Percentiles rank a stretch among this genome's conserved stretches.
Conservation (phyloP, 1,284 basidiomycete species). For the Cryptococcus sp. region DNA sequence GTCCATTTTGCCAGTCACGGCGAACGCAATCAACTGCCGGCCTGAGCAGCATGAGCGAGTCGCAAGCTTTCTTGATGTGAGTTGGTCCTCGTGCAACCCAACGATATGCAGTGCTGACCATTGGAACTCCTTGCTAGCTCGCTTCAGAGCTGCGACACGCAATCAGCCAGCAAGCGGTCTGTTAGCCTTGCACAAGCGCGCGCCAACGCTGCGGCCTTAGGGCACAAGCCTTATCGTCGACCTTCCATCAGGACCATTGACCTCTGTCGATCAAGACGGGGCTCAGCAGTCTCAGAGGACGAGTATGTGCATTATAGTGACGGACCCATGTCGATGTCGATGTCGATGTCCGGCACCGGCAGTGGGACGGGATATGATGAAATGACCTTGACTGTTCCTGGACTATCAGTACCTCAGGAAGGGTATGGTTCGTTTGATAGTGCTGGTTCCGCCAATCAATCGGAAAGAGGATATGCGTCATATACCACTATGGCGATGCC, state of each 20-base stretch:
- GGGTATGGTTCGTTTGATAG: background rate
- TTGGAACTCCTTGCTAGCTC: slow-evolving; percentile 8
- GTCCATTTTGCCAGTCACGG: slow-evolving; percentile 62
- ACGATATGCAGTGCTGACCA: background rate
- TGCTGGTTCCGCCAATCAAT: too few species aligned
- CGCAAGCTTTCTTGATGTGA: slow-evolving; percentile 24
- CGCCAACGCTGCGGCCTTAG: slow-evolving; percentile 19
- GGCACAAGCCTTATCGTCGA: slow-evolving; percentile 20
- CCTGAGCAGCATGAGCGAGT: slow-evolving; percentile 17
- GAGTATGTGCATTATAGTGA: slow-evolving; percentile 15
- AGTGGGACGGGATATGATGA: too few species aligned
- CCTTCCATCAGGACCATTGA: slow-evolving; percentile 16
- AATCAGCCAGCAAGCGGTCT: slow-evolving; percentile 11
- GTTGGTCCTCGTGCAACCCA: background rate
- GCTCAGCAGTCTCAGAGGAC: slow-evolving; percentile 16
- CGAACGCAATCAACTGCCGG: slow-evolving; percentile 18
- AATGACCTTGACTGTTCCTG: too few species aligned
- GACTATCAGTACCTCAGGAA: background rate
- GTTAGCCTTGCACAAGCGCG: slow-evolving; percentile 25
- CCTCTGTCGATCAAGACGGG: slow-evolving; percentile 14
- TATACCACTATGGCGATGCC: too few species aligned
- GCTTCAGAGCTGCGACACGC: slow-evolving; percentile 17
- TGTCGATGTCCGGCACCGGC: background rate
- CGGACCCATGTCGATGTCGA: slow-evolving; percentile 1
- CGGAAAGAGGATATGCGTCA: too few species aligned